A percentile compares a stretch with the other conserved stretches of the same genome.
Evolutionary conservation across 129 eudicot genomes (phyloP).

Genomic region (Sambucus nigra): DNA sequence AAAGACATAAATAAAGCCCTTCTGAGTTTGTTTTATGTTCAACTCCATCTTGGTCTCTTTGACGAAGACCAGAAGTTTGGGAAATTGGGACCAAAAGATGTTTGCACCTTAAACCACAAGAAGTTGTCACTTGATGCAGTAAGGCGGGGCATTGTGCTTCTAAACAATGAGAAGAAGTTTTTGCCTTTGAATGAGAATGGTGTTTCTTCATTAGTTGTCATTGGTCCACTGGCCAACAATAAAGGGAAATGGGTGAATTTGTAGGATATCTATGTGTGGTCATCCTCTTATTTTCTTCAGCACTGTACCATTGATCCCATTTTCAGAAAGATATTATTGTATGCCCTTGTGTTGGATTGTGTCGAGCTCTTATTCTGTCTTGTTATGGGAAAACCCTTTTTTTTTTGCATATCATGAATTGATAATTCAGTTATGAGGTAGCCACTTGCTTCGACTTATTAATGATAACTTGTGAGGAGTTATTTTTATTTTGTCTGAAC

Average conservation of each 20-base stretch:
- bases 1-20: conserved; percentile 72
- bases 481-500: no score
- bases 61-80: conserved; percentile 63
- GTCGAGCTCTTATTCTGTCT: no score
- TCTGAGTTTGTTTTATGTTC: conserved; percentile 56
- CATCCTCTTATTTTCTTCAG: no score
- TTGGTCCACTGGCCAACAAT: conserved; percentile 74
- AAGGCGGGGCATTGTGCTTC: conserved; percentile 76
- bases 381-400: no score
- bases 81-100: conserved; percentile 49
- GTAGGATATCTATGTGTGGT: no score
- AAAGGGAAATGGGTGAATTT: conserved; percentile 54
- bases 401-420: no score
- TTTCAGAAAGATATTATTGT: no score
- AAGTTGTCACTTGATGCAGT: conserved; percentile 80
- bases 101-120: conserved; percentile 59
- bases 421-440: no score
- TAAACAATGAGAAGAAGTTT: conserved; percentile 66
- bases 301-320: no score
- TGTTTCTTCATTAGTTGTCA: conserved; percentile 62
- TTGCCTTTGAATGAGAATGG: conserved; percentile 53
- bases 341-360: no score
- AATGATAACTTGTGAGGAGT: no score
- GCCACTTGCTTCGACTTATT: no score
- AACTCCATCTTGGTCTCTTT: conserved; percentile 66